Evolutionary conservation across 345 rosid species (phyloP).

Genomic region (Orychophragmus violaceus): DNA sequence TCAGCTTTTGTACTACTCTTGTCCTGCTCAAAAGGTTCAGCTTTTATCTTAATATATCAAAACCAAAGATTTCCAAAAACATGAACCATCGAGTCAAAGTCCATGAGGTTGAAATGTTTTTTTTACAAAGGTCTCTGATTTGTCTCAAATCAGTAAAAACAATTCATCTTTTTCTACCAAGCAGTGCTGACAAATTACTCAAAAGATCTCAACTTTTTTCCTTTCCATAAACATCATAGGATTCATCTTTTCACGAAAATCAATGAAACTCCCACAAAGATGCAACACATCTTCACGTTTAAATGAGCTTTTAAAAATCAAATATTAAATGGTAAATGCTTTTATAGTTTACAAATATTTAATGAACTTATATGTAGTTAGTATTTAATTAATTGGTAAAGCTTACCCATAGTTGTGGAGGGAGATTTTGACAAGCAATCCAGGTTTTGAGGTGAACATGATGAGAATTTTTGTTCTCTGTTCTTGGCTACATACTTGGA

Average conservation of each 20-base stretch:
- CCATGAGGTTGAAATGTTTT: background rate
- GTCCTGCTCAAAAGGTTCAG: constrained; percentile 39
- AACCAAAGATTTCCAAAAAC: constrained; percentile 7
- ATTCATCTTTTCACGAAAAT: constrained; percentile 6
- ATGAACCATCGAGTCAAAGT: constrained; percentile 3
- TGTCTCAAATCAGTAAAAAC: constrained; percentile 4
- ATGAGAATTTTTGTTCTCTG: constrained; percentile 41
- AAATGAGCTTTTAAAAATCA: background rate
- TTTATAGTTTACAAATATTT: background rate
- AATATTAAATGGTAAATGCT: background rate
- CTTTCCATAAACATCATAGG: constrained; percentile 9
- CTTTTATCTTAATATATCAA: constrained; percentile 8
- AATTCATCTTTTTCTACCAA: constrained; percentile 2
- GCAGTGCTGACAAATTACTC: background rate
- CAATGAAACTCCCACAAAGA: constrained; percentile 9
- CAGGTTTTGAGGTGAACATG: constrained; percentile 34
- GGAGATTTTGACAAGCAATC: constrained; percentile 41
- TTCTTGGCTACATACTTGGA: constrained; percentile 42
- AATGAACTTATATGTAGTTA: too few relatives aligned
- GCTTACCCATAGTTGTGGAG: constrained; percentile 47
- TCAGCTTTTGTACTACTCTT: constrained; percentile 66
- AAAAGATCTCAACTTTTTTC: background rate
- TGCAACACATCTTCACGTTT: background rate
- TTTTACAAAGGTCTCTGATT: background rate
- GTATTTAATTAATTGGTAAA: too few relatives aligned